These are phyloP conservation scores for Dactylellina haptotyla DNA, from an alignment of 2,329 filamentous ascomycete species.

Conservation along the genomic window DNA sequence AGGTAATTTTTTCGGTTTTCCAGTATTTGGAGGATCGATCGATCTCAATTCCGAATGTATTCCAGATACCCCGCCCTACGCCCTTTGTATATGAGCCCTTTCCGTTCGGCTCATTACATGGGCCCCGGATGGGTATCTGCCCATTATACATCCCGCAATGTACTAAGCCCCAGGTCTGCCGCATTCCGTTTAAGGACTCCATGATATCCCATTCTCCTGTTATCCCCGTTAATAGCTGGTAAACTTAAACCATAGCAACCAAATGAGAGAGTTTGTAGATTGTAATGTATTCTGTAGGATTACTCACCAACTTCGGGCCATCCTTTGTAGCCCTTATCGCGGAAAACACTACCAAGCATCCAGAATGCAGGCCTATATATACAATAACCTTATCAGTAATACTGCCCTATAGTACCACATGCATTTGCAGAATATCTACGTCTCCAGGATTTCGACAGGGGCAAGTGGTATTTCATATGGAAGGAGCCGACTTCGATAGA, in stretches of 20 bases:
- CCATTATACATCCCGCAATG: conserved; percentile 62
- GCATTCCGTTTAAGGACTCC: conserved; percentile 63
- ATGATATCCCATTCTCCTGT: conserved; percentile 65
- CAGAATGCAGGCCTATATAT: conserved; percentile 65
- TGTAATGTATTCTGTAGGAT: neutral
- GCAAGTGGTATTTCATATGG: too few species aligned
- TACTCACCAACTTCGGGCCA: conserved; percentile 61
- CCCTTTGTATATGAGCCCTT: conserved; percentile 54
- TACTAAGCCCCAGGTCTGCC: conserved; percentile 61
- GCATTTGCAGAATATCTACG: too few species aligned
- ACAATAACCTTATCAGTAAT: neutral
- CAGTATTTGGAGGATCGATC: conserved; percentile 59
- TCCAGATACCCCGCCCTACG: conserved; percentile 59
- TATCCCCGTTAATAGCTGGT: too few species aligned
- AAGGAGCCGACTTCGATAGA: too few species aligned
- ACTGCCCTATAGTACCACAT: neutral
- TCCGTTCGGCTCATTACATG: conserved; percentile 63
- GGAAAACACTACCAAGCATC: conserved; percentile 62
- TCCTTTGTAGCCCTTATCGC: conserved; percentile 60
- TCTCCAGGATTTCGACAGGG: too few species aligned
- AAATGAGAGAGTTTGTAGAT: neutral
- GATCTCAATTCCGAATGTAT: conserved; percentile 60
- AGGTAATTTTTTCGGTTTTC: conserved; percentile 60
- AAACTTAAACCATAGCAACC: neutral
- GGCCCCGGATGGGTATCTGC: conserved; percentile 46